Conservation (phyloP, 1,284 basidiomycete species). For the Kalmanozyma brasiliensis region DNA sequence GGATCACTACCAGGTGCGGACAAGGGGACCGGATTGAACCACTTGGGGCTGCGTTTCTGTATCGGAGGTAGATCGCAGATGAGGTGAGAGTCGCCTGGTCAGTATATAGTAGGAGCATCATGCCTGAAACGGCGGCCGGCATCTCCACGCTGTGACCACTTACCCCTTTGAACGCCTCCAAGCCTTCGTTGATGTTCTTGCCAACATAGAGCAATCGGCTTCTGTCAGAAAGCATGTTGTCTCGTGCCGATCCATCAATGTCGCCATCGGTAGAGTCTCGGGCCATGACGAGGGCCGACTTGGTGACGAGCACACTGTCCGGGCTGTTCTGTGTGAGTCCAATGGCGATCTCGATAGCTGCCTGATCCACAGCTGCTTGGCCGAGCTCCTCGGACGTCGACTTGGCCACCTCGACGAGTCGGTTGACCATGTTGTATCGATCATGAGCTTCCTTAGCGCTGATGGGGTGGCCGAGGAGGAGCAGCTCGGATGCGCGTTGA, state of each 20-base stretch:
- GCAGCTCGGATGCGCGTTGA: slow-evolving; percentile 80
- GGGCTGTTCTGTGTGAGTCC: slow-evolving; percentile 78
- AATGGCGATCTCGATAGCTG: slow-evolving; percentile 76
- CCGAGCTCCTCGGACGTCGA: slow-evolving; percentile 73
- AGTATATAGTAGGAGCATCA: too few relatives aligned
- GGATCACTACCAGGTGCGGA: slow-evolving; percentile 4
- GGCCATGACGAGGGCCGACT: slow-evolving; percentile 69
- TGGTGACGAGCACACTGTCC: slow-evolving; percentile 81
- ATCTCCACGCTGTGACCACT: slow-evolving; percentile 17
- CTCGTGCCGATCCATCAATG: slow-evolving; percentile 73
- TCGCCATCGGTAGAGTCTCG: slow-evolving; percentile 67
- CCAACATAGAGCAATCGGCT: slow-evolving; percentile 75
- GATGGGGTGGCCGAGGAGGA: slow-evolving; percentile 78
- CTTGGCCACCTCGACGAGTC: slow-evolving; percentile 45
- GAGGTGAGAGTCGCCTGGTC: too few relatives aligned
- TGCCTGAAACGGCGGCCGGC: too few relatives aligned
- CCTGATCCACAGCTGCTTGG: slow-evolving; percentile 72
- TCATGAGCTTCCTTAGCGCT: slow-evolving; percentile 76
- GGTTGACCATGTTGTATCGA: slow-evolving; percentile 75
- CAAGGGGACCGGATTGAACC: slow-evolving; percentile 40
- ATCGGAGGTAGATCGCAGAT: background rate
- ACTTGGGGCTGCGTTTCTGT: slow-evolving; percentile 51
- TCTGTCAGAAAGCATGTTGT: slow-evolving; percentile 72
- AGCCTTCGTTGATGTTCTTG: slow-evolving; percentile 77
- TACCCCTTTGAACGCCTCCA: slow-evolving; percentile 71